Base-by-base conservation (phyloP, 441 rosid genomes). In the Erodium moschatum region DNA sequence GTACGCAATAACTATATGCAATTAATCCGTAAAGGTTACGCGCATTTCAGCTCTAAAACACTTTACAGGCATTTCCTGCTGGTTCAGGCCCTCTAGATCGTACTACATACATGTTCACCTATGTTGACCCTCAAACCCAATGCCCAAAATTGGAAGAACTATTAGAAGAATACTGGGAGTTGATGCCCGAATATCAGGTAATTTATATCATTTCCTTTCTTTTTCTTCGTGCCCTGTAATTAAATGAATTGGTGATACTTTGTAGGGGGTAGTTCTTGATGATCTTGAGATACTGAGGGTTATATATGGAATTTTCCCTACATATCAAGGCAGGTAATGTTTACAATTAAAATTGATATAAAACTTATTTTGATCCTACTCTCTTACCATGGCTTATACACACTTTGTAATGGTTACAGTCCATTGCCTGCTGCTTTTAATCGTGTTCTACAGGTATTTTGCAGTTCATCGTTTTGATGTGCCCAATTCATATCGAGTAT, bases 111-210 rank as follows among this genome's bases (percentile, higher is more conserved):
- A 91, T 93, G 98, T 91, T 93, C 84, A 87, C 98, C 46, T 91
- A 93, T 72, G 84, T 92, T 69, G 83, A 82, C 79, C 97, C 98
- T 64, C 91, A 87, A 82, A 84, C 92, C 13, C 78, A 81, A 67
- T 86, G 89, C 27, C 98, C 97, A 4, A 79, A 83, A 77, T 70
- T 93, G 71, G 98, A 93, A 82, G 95, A 89, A 66, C 75, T 93
- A 70, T 83, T 93, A 50, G 98, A 93, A 83, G 87, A 84, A 69
- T 93, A 84, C 76, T 93, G 98, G 98, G 83, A 86, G 52, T 73
- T 91, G 78, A 91, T 93, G 96, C 98, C 96, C 0, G 66, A 87
- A 68, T 91, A 91, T 84, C 97, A 93, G 89, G 98, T 91, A 69
- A 66, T 29, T 72, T 54, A 40, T 9, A 58, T 75, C 69, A 10